Evolutionary conservation across 2,329 filamentous ascomycete genomes (phyloP).

Genomic region (Penicillium occitanis): DNA sequence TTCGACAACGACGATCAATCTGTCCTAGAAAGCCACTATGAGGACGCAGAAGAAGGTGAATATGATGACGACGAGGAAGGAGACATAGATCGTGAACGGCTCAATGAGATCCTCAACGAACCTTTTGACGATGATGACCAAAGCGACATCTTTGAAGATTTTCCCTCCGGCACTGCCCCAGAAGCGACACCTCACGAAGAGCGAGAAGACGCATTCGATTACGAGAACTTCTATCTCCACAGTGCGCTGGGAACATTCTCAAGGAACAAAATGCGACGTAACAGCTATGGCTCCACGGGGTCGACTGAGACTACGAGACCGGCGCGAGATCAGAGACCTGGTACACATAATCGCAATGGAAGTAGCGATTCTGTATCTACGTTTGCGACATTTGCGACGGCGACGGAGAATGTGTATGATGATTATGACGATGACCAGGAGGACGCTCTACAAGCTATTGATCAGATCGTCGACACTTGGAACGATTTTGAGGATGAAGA

Average conservation of each 20-base stretch:
- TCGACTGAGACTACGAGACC: slow-evolving; percentile 54
- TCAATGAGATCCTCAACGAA: slow-evolving; percentile 52
- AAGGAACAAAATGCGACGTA: slow-evolving; percentile 31
- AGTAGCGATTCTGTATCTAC: slow-evolving; percentile 63
- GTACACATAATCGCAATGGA: slow-evolving; percentile 50
- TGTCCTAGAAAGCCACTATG: slow-evolving; percentile 40
- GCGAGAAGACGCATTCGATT: slow-evolving; percentile 92
- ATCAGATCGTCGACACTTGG: slow-evolving; percentile 41
- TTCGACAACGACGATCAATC: slow-evolving; percentile 32
- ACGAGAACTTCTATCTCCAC: slow-evolving; percentile 92
- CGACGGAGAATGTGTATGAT: slow-evolving; percentile 51
- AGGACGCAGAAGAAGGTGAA: slow-evolving; percentile 46
- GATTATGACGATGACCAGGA: slow-evolving; percentile 31
- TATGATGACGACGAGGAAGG: slow-evolving; percentile 39
- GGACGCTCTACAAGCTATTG: slow-evolving; percentile 40
- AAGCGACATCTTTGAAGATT: slow-evolving; percentile 27
- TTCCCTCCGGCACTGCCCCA: slow-evolving; percentile 37
- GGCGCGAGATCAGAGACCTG: slow-evolving; percentile 23
- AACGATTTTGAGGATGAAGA: slow-evolving; percentile 24
- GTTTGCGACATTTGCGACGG: slow-evolving; percentile 63
- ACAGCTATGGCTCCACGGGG: slow-evolving; percentile 44
- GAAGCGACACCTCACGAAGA: slow-evolving; percentile 79
- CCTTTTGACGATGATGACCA: slow-evolving; percentile 27
- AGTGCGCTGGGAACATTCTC: slow-evolving; percentile 74
- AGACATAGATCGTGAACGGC: slow-evolving; percentile 65